Base-by-base conservation (phyloP, 1,139 yeast species). In the Saccharomycopsis crataegensis region DNA sequence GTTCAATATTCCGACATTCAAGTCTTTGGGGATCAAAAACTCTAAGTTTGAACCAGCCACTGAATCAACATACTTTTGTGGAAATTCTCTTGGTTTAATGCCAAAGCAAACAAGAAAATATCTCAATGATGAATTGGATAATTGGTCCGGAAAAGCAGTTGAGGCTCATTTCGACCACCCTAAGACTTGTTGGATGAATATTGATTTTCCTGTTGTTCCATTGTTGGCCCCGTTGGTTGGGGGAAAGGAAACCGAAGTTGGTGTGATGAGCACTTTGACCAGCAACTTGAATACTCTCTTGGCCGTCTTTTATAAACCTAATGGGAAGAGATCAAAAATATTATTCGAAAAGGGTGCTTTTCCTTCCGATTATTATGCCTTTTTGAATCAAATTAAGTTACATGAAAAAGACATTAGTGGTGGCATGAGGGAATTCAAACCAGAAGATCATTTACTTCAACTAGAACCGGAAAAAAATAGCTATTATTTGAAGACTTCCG, bases 41-140 rank as follows among this genome's bases (percentile, higher is more conserved):
- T 54, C 55, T 47, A 53, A 59, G 55, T 34, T 33, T 53, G 8
- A 48, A 48, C 28, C 47, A 48, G 62, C 64, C 31, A 60, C 70
- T 34, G 59, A 69, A 57, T 64, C 76, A 22, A 74, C 80, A 36
- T 87, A 91, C 65, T 73, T 91, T 52, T 88, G 96, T 68, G 98
- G 98, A 6, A 90, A 91, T 69, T 89, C 96, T 8, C 77, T 91
- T 8, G 98, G 98, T 0, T 70, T 91, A 57, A 86, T 89, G 94
- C 97, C 98, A 0, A 72, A 70, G 52, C 63, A 71, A 3, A 83
- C 90, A 0, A 72, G 79, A 34, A 61, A 62, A 1, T 86, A 89
- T 22, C 72, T 91, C 12, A 69, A 69, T 49, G 74, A 72, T 42
- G 97, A 91, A 67, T 71, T 91, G 46, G 78, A 80, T 58, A 95